phyloP scores from a whole-genome alignment of 2,329 filamentous ascomycete species.

The Orbilia quercus region DNA sequence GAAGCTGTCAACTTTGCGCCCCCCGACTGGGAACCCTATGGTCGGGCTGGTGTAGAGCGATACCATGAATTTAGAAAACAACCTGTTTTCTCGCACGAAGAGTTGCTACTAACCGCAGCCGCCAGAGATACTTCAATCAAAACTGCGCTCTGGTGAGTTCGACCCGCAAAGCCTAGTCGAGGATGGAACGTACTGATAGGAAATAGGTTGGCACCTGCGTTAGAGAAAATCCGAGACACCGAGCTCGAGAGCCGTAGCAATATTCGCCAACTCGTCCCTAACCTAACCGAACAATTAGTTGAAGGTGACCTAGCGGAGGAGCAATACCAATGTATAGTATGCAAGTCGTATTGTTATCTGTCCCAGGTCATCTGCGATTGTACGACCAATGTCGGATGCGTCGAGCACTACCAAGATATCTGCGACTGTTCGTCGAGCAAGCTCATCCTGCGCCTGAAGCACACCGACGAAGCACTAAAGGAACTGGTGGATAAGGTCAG shows the following conservation, averaged over 20 bases:
- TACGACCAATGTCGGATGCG: conserved; percentile 82
- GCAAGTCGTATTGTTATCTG: conserved; percentile 90
- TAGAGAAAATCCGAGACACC: conserved; percentile 79
- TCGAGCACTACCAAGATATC: conserved; percentile 73
- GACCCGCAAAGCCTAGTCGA: not conserved
- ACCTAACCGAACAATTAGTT: conserved; percentile 62
- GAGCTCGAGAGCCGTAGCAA: conserved; percentile 76
- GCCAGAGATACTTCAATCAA: conserved; percentile 83
- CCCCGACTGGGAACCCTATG: conserved; percentile 92
- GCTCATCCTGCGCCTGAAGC: conserved; percentile 76
- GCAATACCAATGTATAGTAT: conserved; percentile 89
- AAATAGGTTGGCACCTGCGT: conserved; percentile 78
- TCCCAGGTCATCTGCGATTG: conserved; percentile 88
- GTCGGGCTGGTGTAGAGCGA: conserved; percentile 84
- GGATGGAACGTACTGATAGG: conserved; percentile 5
- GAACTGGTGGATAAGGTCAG: conserved; percentile 78
- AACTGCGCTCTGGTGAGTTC: conserved; percentile 79
- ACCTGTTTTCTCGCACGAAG: conserved; percentile 97
- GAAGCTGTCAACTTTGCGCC: conserved; percentile 99
- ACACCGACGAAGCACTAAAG: conserved; percentile 76
- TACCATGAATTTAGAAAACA: conserved; percentile 88
- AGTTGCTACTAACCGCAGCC: conserved; percentile 89
- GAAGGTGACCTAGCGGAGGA: conserved; percentile 84
- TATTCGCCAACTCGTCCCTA: conserved; percentile 68
- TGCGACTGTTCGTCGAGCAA: conserved; percentile 59